Evolutionary conservation across 2,329 filamentous ascomycete genomes (phyloP), one percentile per base, ranked within the genome.

Genomic region (Aureobasidium sp.): DNA sequence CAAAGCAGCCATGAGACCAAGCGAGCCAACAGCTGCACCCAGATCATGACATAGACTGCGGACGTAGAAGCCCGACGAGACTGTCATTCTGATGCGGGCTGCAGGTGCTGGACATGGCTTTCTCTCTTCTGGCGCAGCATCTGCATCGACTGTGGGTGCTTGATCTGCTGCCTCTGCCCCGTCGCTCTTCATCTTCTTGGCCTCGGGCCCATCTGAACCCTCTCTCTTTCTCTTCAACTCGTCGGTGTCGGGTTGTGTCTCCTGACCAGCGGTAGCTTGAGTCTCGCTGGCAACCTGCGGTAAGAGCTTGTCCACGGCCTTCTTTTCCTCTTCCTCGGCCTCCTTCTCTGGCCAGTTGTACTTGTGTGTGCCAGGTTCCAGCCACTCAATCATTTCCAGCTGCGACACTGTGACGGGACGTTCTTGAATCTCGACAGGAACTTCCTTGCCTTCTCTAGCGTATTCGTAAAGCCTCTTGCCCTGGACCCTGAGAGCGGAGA

Each of bases 391-490:
- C 63, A 97, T 74, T 72, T 95, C 89, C 67, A 97, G 74, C 40
- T 91, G 83, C 50, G 82, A 75, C 0, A 96, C 90, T 58, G 90
- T 85, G 42, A 97, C 90, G 1, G 89, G 83, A 62, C 93, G 80
- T 60, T 88, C 85, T 71, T 91, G 81, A 63, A 99, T 94, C 72
- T 96, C 88, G 61, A 88, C 81, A 0, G 94, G 94, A 17, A 96
- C 87, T 39, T 90, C 85, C 70, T 88, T 91, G 17, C 94, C 94
- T 72, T 92, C 90, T 53, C 94, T 83, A 22, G 94, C 94, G 74
- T 97, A 97, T 76, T 99, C 92, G 73, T 99, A 99, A 53, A 97
- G 81, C 37, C 90, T 89, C 79, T 97, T 97, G 2, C 94, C 94
- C 67, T 97, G 85, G 74, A 97, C 90, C 74, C 93, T 92, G 64